Evolutionary conservation across 768 basidiomycete species (phyloP).

Genomic region (Epithele typhae): DNA sequence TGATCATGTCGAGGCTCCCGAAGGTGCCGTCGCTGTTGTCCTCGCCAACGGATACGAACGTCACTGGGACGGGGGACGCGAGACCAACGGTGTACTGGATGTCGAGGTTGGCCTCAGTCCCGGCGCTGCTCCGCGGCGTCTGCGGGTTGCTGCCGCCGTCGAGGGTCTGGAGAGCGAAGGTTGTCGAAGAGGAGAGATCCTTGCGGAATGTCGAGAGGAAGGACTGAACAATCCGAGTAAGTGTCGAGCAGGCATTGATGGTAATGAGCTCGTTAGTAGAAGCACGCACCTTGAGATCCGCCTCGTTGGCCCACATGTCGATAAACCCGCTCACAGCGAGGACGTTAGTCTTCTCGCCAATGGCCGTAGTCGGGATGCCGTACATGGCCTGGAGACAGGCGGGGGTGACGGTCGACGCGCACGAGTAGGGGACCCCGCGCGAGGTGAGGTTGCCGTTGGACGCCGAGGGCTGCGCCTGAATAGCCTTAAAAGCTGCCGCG

Average conservation of each 20-base stretch:
- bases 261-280: no score
- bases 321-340: conserved; percentile 32
- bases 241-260: no score
- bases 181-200: conserved; percentile 16
- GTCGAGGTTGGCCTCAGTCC: conserved; percentile 47
- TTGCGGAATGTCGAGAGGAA: conserved; percentile 32
- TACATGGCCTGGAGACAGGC: conserved; percentile 30
- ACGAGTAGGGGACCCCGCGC: conserved; percentile 16
- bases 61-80: conserved; percentile 47
- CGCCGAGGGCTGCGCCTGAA: conserved; percentile 20
- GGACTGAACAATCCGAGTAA: conserved; percentile 39
- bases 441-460: conserved; percentile 18
- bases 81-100: conserved; percentile 26
- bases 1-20: conserved; percentile 48
- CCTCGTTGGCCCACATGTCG: conserved; percentile 25
- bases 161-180: conserved; percentile 23
- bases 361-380: conserved; percentile 21
- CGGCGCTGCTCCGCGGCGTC: conserved; percentile 38
- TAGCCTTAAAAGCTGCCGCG: conserved; percentile 1
- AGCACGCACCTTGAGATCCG: conserved; percentile 28
- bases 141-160: conserved; percentile 55
- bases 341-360: conserved; percentile 21
- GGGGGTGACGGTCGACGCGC: conserved; percentile 24
- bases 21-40: conserved; percentile 19
- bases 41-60: conserved; percentile 43